Evolutionary conservation across 2,329 filamentous ascomycete species (phyloP).

Genomic region (Acephala macrosclerotiorum): DNA sequence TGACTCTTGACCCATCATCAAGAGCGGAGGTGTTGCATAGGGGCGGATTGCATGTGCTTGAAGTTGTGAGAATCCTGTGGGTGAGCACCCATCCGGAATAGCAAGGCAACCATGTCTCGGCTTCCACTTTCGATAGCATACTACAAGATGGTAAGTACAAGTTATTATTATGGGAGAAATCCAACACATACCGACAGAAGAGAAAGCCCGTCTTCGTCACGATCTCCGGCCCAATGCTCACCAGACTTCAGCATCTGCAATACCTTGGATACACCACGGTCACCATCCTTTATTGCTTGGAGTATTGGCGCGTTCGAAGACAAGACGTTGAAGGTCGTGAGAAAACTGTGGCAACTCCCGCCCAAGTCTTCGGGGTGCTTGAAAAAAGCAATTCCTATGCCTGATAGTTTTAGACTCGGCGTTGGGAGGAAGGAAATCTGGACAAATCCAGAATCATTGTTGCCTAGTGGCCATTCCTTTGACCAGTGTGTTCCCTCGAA

Average conservation of each 20-base stretch:
- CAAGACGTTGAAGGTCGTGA: background rate
- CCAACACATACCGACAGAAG: background rate
- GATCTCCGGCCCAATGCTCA: conserved; percentile 1
- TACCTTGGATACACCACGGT: background rate
- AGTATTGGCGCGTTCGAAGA: background rate
- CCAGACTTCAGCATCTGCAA: background rate
- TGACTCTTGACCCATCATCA: background rate
- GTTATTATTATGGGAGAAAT: background rate
- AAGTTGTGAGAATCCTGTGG: background rate
- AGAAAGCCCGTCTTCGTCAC: background rate
- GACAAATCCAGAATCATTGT: background rate
- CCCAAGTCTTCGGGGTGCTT: background rate
- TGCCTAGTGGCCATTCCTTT: background rate
- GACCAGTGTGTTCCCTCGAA: background rate
- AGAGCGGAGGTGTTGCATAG: background rate
- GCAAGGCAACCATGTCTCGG: background rate
- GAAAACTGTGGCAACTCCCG: background rate
- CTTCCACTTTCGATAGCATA: background rate
- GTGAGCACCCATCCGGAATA: background rate
- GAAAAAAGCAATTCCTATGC: background rate
- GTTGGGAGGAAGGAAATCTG: background rate
- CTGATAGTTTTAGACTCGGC: background rate
- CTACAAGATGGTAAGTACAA: background rate
- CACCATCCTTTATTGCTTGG: background rate
- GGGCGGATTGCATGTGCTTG: background rate